A percentile compares a stretch with the other conserved stretches of the same genome.
Conservation (phyloP, 352 stramenopile species). For the Aphanomyces euteiches region DNA sequence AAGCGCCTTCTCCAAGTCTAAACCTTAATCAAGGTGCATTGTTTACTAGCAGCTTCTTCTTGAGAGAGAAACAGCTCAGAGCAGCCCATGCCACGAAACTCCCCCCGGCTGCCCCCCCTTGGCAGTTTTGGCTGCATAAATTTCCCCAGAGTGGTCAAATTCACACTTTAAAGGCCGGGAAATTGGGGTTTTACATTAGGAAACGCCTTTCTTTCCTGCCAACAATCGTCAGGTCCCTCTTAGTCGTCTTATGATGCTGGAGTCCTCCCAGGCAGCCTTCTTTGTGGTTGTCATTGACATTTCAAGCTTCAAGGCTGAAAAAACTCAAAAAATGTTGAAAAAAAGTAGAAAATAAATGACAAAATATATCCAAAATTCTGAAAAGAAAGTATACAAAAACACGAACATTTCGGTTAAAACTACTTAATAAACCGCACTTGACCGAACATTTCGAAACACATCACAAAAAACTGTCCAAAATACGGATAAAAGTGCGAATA, state of each 20-base stretch:
- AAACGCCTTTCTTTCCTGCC: not conserved
- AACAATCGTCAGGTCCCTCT: no score
- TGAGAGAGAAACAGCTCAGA: no score
- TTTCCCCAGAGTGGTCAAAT: not conserved
- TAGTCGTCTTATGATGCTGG: no score
- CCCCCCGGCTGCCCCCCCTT: no score
- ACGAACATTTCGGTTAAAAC: not conserved
- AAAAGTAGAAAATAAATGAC: no score
- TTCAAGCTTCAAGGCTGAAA: no score
- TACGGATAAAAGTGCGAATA: not conserved
- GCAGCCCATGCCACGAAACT: no score
- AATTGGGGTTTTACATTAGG: not conserved
- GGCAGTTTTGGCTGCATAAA: not conserved
- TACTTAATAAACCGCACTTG: not conserved
- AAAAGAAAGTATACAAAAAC: not conserved
- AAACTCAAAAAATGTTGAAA: no score
- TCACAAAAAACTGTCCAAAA: not conserved
- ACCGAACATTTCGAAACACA: not conserved
- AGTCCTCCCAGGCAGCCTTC: no score
- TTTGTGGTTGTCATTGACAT: no score
- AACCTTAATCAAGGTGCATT: not conserved
- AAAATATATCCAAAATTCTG: not conserved
- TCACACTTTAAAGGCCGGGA: not conserved
- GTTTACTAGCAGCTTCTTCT: not conserved
- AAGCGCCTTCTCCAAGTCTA: conserved; percentile 1